These are phyloP conservation scores for Hypoxylon sp. DNA, from an alignment of 2,329 filamentous ascomycete species.

Conservation along the genomic window DNA sequence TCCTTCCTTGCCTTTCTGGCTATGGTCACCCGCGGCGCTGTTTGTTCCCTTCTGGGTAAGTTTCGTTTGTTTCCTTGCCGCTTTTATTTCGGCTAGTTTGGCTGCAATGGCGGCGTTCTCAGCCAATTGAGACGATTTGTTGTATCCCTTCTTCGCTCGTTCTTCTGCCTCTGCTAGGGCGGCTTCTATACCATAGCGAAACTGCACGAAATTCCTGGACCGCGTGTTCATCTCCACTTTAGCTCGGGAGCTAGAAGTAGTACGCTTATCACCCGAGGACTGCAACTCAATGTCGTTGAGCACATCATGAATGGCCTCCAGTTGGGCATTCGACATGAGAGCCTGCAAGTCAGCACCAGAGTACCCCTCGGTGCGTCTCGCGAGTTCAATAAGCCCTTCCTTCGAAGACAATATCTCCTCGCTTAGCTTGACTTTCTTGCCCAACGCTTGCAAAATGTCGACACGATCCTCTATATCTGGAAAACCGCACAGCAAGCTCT, in stretches of 20 bases:
- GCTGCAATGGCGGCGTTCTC: conserved; percentile 83
- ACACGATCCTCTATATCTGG: conserved; percentile 83
- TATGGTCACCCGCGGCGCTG: conserved; percentile 47
- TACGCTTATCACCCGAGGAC: conserved; percentile 51
- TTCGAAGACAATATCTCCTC: conserved; percentile 72
- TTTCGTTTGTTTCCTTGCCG: conserved; percentile 75
- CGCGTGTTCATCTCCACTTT: conserved; percentile 49
- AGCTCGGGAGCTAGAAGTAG: conserved; percentile 57
- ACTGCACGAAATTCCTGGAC: conserved; percentile 79
- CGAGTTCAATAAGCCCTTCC: conserved; percentile 78
- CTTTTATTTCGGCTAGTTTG: conserved; percentile 86
- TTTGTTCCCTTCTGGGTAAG: conserved; percentile 59
- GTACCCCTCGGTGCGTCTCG: conserved; percentile 86
- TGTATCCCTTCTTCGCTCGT: conserved; percentile 61
- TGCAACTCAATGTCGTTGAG: conserved; percentile 72
- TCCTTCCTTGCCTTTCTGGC: conserved; percentile 59
- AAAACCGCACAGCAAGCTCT: conserved; percentile 92
- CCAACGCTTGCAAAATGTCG: conserved; percentile 90
- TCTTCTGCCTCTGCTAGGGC: conserved; percentile 60
- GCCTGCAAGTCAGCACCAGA: conserved; percentile 96
- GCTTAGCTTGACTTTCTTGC: conserved; percentile 81
- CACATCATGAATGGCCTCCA: conserved; percentile 96
- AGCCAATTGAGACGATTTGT: conserved; percentile 71
- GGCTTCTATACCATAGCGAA: conserved; percentile 79
- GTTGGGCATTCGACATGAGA: conserved; percentile 93